Conservation (phyloP, 805 yeast genomes). For the Candida andamanensis region DNA sequence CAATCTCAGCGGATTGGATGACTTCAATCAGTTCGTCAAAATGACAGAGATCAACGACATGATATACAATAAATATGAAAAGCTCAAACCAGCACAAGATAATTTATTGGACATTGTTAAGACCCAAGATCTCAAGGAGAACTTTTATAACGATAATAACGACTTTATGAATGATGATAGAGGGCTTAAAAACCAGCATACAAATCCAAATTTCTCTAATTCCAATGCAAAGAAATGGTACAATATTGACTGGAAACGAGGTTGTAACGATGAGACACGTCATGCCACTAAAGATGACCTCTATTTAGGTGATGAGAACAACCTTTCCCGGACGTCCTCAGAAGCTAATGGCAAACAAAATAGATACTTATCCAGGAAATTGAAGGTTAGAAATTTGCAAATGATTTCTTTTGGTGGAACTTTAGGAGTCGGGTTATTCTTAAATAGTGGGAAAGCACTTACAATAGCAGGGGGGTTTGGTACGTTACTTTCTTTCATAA, state of each 20-base stretch:
- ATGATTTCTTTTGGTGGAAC: conserved; percentile 80
- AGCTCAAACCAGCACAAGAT: conserved; percentile 11
- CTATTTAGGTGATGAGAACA: conserved; percentile 2
- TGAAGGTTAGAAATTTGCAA: conserved; percentile 64
- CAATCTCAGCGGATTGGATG: conserved; percentile 27
- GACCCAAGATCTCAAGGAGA: conserved; percentile 20
- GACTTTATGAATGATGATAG: conserved; percentile 1
- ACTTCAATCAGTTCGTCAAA: conserved; percentile 27
- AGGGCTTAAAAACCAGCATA: too few relatives aligned
- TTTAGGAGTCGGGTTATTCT: conserved; percentile 67
- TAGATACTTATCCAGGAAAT: conserved; percentile 46
- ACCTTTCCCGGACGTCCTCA: conserved; percentile 7
- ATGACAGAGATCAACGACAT: conserved; percentile 30
- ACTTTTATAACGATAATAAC: conserved; percentile 21
- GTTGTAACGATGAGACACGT: conserved; percentile 1
- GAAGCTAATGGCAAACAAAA: conserved; percentile 3
- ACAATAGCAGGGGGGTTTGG: conserved; percentile 77
- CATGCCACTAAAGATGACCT: conserved; percentile 7
- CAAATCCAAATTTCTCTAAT: too few relatives aligned
- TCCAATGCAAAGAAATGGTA: conserved; percentile 12
- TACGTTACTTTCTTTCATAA: conserved; percentile 57
- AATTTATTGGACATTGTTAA: conserved; percentile 23
- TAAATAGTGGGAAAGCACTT: conserved; percentile 69
- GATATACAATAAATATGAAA: conserved; percentile 18
- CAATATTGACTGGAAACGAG: conserved; percentile 8